Evolutionary conservation across 805 yeast genomes (phyloP).

Genomic region (Candida loeiensis): DNA sequence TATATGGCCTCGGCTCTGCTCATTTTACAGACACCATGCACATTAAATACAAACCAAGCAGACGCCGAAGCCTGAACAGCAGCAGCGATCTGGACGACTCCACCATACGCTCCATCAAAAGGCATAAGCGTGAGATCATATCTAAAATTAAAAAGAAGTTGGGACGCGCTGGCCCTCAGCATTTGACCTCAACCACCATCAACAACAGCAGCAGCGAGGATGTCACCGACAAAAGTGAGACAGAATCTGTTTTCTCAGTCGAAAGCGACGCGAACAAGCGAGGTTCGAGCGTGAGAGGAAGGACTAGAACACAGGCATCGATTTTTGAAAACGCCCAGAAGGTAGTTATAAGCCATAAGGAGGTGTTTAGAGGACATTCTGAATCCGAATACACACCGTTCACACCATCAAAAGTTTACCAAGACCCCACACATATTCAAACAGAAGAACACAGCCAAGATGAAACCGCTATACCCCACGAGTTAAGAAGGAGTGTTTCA

Average conservation of each 20-base stretch:
- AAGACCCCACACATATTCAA: too few relatives aligned
- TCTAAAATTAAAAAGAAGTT: not conserved
- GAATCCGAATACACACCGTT: too few relatives aligned
- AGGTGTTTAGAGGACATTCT: too few relatives aligned
- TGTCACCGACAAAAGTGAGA: not conserved
- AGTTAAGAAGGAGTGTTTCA: not conserved
- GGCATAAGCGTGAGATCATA: not conserved
- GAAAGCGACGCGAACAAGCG: not conserved
- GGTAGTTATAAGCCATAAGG: too few relatives aligned
- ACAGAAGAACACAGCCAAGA: too few relatives aligned
- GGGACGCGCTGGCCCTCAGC: not conserved
- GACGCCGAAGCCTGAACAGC: conserved; percentile 2
- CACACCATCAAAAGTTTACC: too few relatives aligned
- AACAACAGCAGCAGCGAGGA: conserved; percentile 1
- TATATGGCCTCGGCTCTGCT: not conserved
- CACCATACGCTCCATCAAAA: not conserved
- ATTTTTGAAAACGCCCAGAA: too few relatives aligned
- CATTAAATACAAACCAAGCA: conserved; percentile 5
- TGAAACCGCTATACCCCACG: too few relatives aligned
- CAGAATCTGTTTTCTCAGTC: not conserved
- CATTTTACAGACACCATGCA: conserved; percentile 1
- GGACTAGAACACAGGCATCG: too few relatives aligned
- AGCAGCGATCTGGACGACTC: not conserved
- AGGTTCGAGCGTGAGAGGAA: not conserved
- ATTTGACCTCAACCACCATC: not conserved